Percentiles rank a stretch among this genome's conserved stretches.
Conservation (phyloP, 257 asterid species). For the Scutellaria galericulata region DNA sequence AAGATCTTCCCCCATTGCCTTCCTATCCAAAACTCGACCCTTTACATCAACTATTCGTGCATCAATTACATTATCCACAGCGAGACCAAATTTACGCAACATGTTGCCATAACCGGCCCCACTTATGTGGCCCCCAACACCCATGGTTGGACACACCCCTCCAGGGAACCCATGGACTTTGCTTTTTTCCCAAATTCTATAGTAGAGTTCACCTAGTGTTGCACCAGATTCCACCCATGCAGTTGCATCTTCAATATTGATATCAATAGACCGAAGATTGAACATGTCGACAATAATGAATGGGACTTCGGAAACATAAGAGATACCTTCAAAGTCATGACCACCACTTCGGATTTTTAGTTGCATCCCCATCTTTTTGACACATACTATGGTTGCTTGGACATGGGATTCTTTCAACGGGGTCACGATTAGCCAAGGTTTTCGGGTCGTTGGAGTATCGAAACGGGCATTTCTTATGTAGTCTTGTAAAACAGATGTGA, state of each 20-base stretch:
- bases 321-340: constrained; percentile 57
- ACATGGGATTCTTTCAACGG: constrained; percentile 36
- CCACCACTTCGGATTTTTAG: constrained; percentile 61
- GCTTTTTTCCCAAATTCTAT: constrained; percentile 41
- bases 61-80: constrained; percentile 42
- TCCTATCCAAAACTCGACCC: constrained; percentile 39
- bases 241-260: constrained; percentile 23
- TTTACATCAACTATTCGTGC: constrained; percentile 45
- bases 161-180: constrained; percentile 44
- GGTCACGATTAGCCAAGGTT: constrained; percentile 36
- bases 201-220: constrained; percentile 41
- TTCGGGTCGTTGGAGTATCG: background rate
- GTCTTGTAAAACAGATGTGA: background rate
- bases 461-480: constrained; percentile 9
- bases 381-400: constrained; percentile 37
- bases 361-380: constrained; percentile 35
- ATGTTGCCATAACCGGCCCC: constrained; percentile 48
- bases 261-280: constrained; percentile 35
- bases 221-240: constrained; percentile 52
- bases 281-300: constrained; percentile 51
- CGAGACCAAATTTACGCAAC: constrained; percentile 40
- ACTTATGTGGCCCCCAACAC: constrained; percentile 40
- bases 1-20: constrained; percentile 47
- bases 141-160: constrained; percentile 43
- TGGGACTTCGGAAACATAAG: constrained; percentile 35